A percentile compares a stretch with the other conserved stretches of the same genome.
phyloP scores from a whole-genome alignment of 306 rosid genomes.

The Vachellia pachyceras region DNA sequence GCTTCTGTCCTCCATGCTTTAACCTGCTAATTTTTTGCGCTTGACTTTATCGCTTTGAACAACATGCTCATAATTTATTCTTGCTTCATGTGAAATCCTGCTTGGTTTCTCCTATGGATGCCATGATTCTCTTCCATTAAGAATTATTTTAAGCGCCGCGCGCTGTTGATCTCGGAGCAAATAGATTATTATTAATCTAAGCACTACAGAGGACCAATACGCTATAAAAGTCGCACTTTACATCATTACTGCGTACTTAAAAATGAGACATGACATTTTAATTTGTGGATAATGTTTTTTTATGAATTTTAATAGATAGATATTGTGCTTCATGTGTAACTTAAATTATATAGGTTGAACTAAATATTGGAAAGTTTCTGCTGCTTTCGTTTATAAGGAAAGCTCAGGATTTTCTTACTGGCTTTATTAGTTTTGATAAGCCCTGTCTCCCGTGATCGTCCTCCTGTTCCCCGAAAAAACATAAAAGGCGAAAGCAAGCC shows the following conservation, averaged over 20 bases:
- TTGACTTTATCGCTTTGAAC: neutral
- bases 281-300: too few relatives aligned
- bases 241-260: neutral
- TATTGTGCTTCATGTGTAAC: too few relatives aligned
- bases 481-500: too few relatives aligned
- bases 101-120: neutral
- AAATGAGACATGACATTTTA: neutral
- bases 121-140: neutral
- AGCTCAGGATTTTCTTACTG: neutral
- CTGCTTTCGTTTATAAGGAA: neutral
- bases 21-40: slow-evolving; percentile 17
- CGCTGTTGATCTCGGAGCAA: neutral
- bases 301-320: too few relatives aligned
- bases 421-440: too few relatives aligned
- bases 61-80: neutral
- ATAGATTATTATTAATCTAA: neutral
- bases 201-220: neutral
- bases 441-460: too few relatives aligned
- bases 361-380: neutral
- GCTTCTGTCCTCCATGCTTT: neutral
- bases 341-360: too few relatives aligned
- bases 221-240: neutral
- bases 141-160: neutral
- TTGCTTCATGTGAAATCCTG: neutral
- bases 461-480: too few relatives aligned